These are phyloP conservation scores for Harringtonia lauricola DNA, from an alignment of 2,329 filamentous ascomycete species.

Conservation along the genomic window DNA sequence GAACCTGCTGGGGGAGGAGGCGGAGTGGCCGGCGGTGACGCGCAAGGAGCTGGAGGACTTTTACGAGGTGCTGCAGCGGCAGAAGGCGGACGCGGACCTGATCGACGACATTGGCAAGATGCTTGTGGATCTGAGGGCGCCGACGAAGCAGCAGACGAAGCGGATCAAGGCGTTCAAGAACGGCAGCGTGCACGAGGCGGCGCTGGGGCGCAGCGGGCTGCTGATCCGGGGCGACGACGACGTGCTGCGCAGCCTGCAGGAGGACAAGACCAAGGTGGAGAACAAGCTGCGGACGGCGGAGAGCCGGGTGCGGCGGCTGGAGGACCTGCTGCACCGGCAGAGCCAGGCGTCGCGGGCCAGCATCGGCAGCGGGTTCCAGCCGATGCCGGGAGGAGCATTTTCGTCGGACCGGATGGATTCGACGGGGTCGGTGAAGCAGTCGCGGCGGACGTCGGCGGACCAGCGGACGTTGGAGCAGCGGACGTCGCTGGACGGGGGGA, in stretches of 20 bases:
- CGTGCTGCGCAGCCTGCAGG: conserved; percentile 62
- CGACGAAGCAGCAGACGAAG: conserved; percentile 77
- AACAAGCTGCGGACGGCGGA: conserved; percentile 71
- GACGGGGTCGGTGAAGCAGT: conserved; percentile 31
- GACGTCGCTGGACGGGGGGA: conserved; percentile 8
- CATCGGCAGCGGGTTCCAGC: conserved; percentile 43
- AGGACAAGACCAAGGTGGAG: conserved; percentile 68
- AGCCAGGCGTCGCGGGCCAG: conserved; percentile 44
- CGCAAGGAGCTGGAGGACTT: conserved; percentile 71
- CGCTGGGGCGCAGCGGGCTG: conserved; percentile 74
- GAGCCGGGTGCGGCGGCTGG: conserved; percentile 80
- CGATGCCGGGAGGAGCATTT: conserved; percentile 26
- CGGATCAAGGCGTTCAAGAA: conserved; percentile 92
- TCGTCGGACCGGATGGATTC: conserved; percentile 38
- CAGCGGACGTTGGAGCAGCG: conserved; percentile 35
- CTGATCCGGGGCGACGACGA: conserved; percentile 84
- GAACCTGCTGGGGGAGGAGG: conserved; percentile 69
- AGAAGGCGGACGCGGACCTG: conserved; percentile 54
- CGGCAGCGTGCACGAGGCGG: conserved; percentile 87
- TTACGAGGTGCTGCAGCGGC: conserved; percentile 50
- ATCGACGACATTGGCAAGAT: conserved; percentile 65
- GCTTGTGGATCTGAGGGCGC: conserved; percentile 66
- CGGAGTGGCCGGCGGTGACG: conserved; percentile 66
- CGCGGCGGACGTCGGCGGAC: conserved; percentile 29
- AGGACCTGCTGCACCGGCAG: conserved; percentile 86